phyloP scores from a whole-genome alignment of 1,139 yeast genomes.

The Nakaseomyces uthaithaninus region DNA sequence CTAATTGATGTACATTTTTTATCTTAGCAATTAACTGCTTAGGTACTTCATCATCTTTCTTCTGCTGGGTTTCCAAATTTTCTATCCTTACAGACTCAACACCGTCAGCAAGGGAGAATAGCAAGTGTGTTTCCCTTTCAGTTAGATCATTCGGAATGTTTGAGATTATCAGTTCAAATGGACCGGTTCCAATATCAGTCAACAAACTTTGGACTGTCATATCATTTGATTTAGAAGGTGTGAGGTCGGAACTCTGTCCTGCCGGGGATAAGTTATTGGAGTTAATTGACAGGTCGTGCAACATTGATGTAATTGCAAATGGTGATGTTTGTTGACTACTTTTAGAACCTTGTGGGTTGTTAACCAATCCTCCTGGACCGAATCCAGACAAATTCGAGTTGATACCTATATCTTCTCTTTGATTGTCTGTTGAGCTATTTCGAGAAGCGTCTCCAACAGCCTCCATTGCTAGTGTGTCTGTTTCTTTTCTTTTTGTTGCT shows the following conservation, averaged over 20 bases:
- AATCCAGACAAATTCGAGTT: constrained; percentile 1
- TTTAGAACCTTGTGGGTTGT: constrained; percentile 1
- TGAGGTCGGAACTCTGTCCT: neutral
- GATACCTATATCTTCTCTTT: neutral
- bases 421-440: constrained; percentile 4
- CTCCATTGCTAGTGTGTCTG: neutral
- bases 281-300: constrained; percentile 3
- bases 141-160: constrained; percentile 70
- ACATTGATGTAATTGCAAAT: constrained; percentile 4
- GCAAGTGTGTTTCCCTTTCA: constrained; percentile 63
- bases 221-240: neutral
- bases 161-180: constrained; percentile 29
- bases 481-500: neutral
- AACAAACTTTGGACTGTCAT: neutral
- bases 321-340: constrained; percentile 5
- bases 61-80: constrained; percentile 17
- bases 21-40: constrained; percentile 51
- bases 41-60: constrained; percentile 9
- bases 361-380: neutral
- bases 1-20: constrained; percentile 54
- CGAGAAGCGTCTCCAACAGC: constrained; percentile 3
- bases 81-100: constrained; percentile 56
- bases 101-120: constrained; percentile 75
- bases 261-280: neutral
- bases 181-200: constrained; percentile 6